phyloP scores from a whole-genome alignment of 768 basidiomycete species.

The Inosperma sp. region DNA sequence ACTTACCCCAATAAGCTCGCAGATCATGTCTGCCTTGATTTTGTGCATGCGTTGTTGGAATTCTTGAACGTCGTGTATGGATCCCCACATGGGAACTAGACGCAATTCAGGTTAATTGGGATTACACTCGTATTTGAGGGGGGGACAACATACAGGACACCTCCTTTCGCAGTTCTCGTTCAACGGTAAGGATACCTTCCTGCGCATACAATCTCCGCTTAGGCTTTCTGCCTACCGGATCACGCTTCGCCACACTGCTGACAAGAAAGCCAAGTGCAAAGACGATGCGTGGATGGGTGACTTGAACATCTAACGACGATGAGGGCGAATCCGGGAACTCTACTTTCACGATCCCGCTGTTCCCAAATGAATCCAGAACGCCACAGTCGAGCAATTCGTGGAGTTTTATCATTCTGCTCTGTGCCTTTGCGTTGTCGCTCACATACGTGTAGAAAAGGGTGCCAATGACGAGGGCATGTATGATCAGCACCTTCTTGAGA shows the following conservation, averaged over 20 bases:
- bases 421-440: constrained; percentile 45
- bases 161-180: constrained; percentile 43
- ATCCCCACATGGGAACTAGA: constrained; percentile 55
- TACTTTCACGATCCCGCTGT: constrained; percentile 34
- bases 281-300: constrained; percentile 64
- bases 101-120: constrained; percentile 1
- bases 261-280: constrained; percentile 64
- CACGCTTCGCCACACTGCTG: constrained; percentile 62
- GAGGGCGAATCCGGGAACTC: constrained; percentile 4
- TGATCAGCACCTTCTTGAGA: constrained; percentile 25
- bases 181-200: constrained; percentile 53
- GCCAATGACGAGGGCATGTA: constrained; percentile 61
- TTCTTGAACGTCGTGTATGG: constrained; percentile 44
- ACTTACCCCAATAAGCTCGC: constrained; percentile 62
- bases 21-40: constrained; percentile 67
- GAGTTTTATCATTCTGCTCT: constrained; percentile 50
- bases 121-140: background rate
- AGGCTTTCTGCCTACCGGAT: constrained; percentile 69
- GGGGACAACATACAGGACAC: constrained; percentile 31
- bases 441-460: constrained; percentile 59
- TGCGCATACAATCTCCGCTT: constrained; percentile 65
- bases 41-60: constrained; percentile 48
- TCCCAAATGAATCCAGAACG: constrained; percentile 35
- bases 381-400: constrained; percentile 67
- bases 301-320: constrained; percentile 47